Percentiles rank a stretch among this genome's conserved stretches.
phyloP scores from a whole-genome alignment of 345 rosid species.

The Lumnitzera littorea region DNA sequence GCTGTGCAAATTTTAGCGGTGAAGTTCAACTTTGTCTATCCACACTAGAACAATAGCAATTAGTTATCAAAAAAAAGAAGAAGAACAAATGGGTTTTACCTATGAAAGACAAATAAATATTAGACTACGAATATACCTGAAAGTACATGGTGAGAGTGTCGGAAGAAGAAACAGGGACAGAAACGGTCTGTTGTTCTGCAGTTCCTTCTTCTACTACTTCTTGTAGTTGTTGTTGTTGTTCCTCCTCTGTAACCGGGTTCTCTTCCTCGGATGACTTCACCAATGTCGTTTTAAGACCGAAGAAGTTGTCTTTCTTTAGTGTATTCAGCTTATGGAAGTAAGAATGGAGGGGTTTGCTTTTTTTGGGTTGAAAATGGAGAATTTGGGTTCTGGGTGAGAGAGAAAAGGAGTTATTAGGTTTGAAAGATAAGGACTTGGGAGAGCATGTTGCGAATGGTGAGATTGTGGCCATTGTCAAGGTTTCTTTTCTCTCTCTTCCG shows the following conservation, averaged over 20 bases:
- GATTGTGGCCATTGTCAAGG: slow-evolving; percentile 34
- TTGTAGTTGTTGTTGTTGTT: slow-evolving; percentile 8
- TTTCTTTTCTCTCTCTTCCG: no score
- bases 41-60: not conserved
- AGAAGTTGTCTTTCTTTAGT: slow-evolving; percentile 8
- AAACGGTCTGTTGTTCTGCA: slow-evolving; percentile 40
- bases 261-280: slow-evolving; percentile 53
- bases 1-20: no score
- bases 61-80: not conserved
- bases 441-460: slow-evolving; percentile 17
- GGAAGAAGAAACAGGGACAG: slow-evolving; percentile 83
- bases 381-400: slow-evolving; percentile 12
- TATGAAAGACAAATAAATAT: not conserved
- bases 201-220: no score
- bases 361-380: slow-evolving; percentile 23
- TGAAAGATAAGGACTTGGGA: not conserved
- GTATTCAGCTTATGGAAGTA: slow-evolving; percentile 16
- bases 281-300: slow-evolving; percentile 10
- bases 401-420: slow-evolving; percentile 15
- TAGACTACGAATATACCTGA: slow-evolving; percentile 34
- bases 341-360: not conserved
- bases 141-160: slow-evolving; percentile 83
- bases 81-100: not conserved
- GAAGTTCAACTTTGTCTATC: no score
- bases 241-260: slow-evolving; percentile 32